phyloP scores from a whole-genome alignment of 306 rosid species.

The Rubus parviflorus region DNA sequence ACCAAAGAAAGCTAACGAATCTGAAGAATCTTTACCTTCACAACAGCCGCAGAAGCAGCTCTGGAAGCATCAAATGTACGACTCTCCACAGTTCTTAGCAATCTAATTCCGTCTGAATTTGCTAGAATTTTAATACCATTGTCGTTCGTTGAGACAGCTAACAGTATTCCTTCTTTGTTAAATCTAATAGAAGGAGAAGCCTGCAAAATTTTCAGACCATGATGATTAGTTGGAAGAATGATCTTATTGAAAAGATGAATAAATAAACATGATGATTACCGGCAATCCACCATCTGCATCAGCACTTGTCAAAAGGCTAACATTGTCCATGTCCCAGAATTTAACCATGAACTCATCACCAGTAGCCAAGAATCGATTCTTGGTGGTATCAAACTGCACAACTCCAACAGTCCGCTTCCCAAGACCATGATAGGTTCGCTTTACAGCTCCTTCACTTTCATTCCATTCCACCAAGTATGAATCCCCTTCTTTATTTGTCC shows the following conservation, averaged over 20 bases:
- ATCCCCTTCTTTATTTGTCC: constrained; percentile 97
- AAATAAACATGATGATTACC: constrained; percentile 44
- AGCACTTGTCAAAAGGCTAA: constrained; percentile 50
- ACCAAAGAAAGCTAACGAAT: not conserved
- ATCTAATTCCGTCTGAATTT: constrained; percentile 82
- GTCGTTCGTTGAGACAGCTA: constrained; percentile 89
- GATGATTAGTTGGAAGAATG: constrained; percentile 33
- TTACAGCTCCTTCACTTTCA: constrained; percentile 99
- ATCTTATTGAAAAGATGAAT: constrained; percentile 4
- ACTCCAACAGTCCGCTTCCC: constrained; percentile 84
- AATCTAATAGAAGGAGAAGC: constrained; percentile 93
- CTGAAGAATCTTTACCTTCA: constrained; percentile 61
- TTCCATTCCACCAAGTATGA: constrained; percentile 98
- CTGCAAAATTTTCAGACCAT: constrained; percentile 51
- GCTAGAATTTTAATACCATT: constrained; percentile 88
- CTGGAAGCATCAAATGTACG: constrained; percentile 89
- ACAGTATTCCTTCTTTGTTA: constrained; percentile 85
- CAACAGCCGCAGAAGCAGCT: constrained; percentile 77
- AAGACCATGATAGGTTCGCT: constrained; percentile 83
- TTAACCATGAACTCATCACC: constrained; percentile 82
- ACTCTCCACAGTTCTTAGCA: constrained; percentile 77
- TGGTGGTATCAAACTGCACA: constrained; percentile 98
- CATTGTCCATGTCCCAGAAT: constrained; percentile 98
- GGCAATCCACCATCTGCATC: constrained; percentile 89
- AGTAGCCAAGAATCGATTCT: constrained; percentile 89